Evolutionary conservation across 345 rosid genomes (phyloP), one percentile per base, ranked within the genome.

Genomic region (Populus euphratica): DNA sequence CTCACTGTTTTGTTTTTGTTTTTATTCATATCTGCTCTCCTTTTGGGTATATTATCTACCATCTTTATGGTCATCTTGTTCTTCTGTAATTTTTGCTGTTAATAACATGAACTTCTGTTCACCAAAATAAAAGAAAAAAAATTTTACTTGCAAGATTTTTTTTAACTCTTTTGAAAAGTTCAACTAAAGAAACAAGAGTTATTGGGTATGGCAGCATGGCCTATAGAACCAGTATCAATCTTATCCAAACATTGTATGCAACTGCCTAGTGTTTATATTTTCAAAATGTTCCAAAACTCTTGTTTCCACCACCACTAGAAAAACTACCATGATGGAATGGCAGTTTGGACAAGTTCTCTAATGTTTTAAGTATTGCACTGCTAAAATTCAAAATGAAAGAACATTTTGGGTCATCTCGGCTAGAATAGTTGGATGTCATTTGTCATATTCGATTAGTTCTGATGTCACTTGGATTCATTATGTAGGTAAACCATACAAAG

Each of bases 401-500:
- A n/a, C 63, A n/a, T n/a, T 56, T n/a, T n/a, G 27, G 27, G 63
- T 56, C 23, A n/a, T 56, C 27, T 56, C n/a, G 29, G 63, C 63
- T 9, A 56, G 62, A 12, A 54, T 56, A 3, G 29, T 8, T 21
- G 63, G 63, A n/a, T 23, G 23, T 56, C n/a, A 9, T 56, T 56
- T 23, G 1, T 8, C 4, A n/a, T 23, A 5, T 23, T 31, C 3
- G 6, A 43, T 43, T 25, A 35, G 23, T 56, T 61, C 35, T 63
- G 16, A 69, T 41, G 16, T 33, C 70, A 39, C 29, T 25, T 36
- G 27, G 27, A 21, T 17, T 16, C 59, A 52, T 50, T 14, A 16
- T 77, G 80, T 82, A 96, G 99, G 99, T 96, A 72, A 90, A 94
- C 76, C 97, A 92, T 84, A 91, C 99, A 2, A 96, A 96, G 85